phyloP scores from a whole-genome alignment of 805 yeast species.

The Hanseniaspora nectarophila region DNA sequence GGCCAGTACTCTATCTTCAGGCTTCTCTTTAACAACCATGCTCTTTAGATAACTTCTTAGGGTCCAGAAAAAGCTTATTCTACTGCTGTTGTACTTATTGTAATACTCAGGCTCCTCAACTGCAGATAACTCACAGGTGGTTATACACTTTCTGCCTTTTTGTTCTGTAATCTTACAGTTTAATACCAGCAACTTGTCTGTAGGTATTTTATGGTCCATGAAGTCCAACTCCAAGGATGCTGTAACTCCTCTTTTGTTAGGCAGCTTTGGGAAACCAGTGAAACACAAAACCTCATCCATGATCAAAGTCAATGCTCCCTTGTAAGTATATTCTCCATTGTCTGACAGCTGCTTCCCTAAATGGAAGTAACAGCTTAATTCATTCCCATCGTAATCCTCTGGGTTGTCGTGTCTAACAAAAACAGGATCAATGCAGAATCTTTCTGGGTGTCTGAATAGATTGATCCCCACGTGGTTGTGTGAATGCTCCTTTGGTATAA shows the following conservation, averaged over 20 bases:
- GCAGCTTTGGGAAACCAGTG: slow-evolving; percentile 74
- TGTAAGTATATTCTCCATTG: slow-evolving; percentile 55
- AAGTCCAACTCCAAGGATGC: slow-evolving; percentile 63
- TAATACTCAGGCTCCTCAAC: slow-evolving; percentile 27
- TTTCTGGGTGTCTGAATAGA: slow-evolving; percentile 51
- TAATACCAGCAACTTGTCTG: slow-evolving; percentile 53
- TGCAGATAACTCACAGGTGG: slow-evolving; percentile 53
- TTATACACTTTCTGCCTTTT: slow-evolving; percentile 73
- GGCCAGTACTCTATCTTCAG: slow-evolving; percentile 37
- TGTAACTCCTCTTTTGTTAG: slow-evolving; percentile 78
- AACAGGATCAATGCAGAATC: slow-evolving; percentile 61
- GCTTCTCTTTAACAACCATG: not conserved
- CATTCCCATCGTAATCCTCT: slow-evolving; percentile 37
- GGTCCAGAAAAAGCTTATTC: not conserved
- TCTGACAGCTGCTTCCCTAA: slow-evolving; percentile 57
- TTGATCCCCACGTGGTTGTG: slow-evolving; percentile 61
- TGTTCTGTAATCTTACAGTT: slow-evolving; percentile 51
- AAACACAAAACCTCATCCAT: slow-evolving; percentile 76
- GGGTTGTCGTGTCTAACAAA: slow-evolving; percentile 27
- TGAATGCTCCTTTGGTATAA: slow-evolving; percentile 35
- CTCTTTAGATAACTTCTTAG: slow-evolving; percentile 8
- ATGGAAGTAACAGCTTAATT: slow-evolving; percentile 54
- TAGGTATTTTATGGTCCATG: slow-evolving; percentile 31
- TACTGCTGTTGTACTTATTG: not conserved
- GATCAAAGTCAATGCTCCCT: slow-evolving; percentile 67